Evolutionary conservation across 148 eudicot species (phyloP), one percentile per base, ranked within the genome.

Genomic region (Hydrangea macrophylla): DNA sequence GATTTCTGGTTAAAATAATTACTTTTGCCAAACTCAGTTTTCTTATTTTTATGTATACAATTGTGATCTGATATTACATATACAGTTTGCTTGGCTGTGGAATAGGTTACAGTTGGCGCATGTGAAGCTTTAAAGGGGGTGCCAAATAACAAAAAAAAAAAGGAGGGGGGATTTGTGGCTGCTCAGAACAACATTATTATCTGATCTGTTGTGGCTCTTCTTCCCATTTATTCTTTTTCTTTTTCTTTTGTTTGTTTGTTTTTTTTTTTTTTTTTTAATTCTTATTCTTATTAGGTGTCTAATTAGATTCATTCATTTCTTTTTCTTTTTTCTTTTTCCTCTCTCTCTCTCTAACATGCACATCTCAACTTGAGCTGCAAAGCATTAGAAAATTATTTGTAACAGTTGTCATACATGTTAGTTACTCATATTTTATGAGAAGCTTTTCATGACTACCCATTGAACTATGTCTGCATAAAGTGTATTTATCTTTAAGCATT

Each of bases 81-180:
- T 73, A 74, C 85, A 86, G 95, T 79, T 70, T 89, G 95, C 58
- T 76, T 89, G 82, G 78, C 89, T 71, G 91, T 84, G 73, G 95
- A 89, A 78, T 86, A 86, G 88, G 77, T 75, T n/a, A 77, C 78
- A 74, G 36, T 50, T 67, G 78, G 69, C 48, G 50, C 36, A 74
- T 50, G 30, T 57, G 71, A 65, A 68, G 76, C 68, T 61, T 26
- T 57, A 6, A 69, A 27, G 25, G 32, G 33, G 9, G 39, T 11
- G 15, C 31, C 13, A 54, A 42, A 3, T 26, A 33, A 68, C 69
- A 72, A 62, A 65, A 54, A 68, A 68, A 58, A 73, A 42, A 55
- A 27, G 23, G 25, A 27, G 36, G 37, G 30, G 63, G 60, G 60
- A 57, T 57, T 76, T 77, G 58, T 68, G 79, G 75, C 73, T 80